Evolutionary conservation across 768 basidiomycete species (phyloP).

Genomic region (Rhodotorula toruloides): DNA sequence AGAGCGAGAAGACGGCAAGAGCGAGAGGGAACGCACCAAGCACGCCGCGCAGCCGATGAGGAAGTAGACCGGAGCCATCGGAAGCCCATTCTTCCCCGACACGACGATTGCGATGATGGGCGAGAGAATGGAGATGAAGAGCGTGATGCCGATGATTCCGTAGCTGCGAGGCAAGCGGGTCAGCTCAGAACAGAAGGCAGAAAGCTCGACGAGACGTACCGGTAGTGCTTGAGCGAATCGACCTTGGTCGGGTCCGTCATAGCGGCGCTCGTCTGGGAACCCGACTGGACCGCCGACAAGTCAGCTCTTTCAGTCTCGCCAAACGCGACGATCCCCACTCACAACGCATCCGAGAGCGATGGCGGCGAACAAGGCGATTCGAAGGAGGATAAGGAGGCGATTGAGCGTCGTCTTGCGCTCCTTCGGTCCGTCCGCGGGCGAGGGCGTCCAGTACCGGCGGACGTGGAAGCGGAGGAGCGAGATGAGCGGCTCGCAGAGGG

Average conservation of each 20-base stretch:
- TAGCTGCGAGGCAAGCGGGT: background rate
- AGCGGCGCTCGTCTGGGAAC: background rate
- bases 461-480: background rate
- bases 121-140: background rate
- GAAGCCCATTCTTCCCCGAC: background rate
- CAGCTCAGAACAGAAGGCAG: too few species aligned
- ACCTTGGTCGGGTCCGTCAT: conserved; percentile 1
- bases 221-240: background rate
- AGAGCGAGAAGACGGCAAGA: background rate
- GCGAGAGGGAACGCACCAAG: conserved; percentile 5
- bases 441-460: background rate
- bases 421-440: background rate
- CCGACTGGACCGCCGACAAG: background rate
- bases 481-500: background rate
- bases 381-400: background rate
- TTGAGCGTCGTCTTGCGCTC: background rate
- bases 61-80: background rate
- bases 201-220: background rate
- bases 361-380: conserved; percentile 1
- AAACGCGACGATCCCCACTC: background rate
- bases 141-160: background rate
- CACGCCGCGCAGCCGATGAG: background rate
- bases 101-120: background rate
- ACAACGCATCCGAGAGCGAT: conserved; percentile 15
- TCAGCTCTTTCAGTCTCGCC: background rate